These are phyloP conservation scores for Neonectria neomacrospora DNA, from an alignment of 2,329 filamentous ascomycete species.

Conservation along the genomic window DNA sequence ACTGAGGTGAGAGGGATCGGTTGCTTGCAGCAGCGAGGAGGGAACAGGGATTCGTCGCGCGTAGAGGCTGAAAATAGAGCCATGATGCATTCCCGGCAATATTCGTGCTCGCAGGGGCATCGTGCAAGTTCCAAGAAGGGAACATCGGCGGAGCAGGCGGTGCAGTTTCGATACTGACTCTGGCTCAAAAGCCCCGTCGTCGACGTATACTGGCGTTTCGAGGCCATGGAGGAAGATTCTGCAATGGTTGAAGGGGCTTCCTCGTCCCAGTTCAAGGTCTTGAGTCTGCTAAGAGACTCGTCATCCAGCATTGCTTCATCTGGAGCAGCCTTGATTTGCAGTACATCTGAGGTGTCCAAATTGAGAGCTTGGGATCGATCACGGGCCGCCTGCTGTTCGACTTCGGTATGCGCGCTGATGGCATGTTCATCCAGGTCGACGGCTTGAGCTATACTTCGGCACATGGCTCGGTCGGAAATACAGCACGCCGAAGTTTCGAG, in stretches of 20 bases:
- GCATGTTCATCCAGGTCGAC: neutral
- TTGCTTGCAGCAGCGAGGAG: slow-evolving; percentile 62
- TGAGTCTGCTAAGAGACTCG: neutral
- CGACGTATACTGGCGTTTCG: neutral
- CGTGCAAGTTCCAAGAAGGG: neutral
- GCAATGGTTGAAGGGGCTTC: neutral
- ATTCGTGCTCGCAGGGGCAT: neutral
- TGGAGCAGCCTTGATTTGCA: neutral
- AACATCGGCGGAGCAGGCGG: neutral
- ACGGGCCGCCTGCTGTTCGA: neutral
- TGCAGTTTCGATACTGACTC: neutral
- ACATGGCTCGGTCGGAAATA: neutral
- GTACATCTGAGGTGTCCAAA: neutral
- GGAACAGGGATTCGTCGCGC: slow-evolving; percentile 62
- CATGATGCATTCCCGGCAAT: slow-evolving; percentile 59
- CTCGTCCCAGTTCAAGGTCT: neutral
- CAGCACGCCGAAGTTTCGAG: neutral
- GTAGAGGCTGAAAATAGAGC: slow-evolving; percentile 55
- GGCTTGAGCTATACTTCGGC: neutral
- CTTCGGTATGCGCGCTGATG: neutral
- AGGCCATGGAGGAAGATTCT: neutral
- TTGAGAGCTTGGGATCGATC: neutral
- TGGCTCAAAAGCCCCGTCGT: neutral
- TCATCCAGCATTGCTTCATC: neutral
- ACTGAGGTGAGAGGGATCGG: slow-evolving; percentile 51